Evolutionary conservation across 108 stramenopile genomes (phyloP).

Genomic region (Ochromonas danica): DNA sequence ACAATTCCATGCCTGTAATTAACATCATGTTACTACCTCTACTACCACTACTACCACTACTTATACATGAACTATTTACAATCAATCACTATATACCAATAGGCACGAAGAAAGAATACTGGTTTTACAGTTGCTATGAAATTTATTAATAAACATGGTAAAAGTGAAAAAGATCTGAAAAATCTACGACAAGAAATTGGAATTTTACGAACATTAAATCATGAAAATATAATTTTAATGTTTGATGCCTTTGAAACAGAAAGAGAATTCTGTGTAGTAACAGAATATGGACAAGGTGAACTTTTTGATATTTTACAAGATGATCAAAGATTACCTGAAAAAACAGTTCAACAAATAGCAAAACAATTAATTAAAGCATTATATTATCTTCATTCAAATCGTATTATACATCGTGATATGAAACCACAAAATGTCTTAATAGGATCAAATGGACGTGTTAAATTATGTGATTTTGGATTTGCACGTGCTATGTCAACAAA

Average conservation of each 20-base stretch:
- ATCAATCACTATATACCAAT: not conserved
- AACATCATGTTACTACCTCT: too few relatives aligned
- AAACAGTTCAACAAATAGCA: constrained; percentile 61
- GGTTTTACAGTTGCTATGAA: constrained; percentile 63
- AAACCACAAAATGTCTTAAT: constrained; percentile 56
- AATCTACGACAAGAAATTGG: constrained; percentile 63
- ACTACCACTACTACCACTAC: too few relatives aligned
- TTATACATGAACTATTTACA: not conserved
- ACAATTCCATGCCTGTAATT: too few relatives aligned
- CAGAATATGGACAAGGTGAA: constrained; percentile 65
- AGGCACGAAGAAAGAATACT: constrained; percentile 48
- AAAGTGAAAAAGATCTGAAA: constrained; percentile 54
- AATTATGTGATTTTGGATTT: constrained; percentile 72
- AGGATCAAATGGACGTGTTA: constrained; percentile 54
- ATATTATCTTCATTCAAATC: constrained; percentile 63
- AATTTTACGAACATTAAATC: constrained; percentile 61
- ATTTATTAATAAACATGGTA: constrained; percentile 66
- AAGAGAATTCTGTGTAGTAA: constrained; percentile 67
- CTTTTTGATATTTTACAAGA: constrained; percentile 67
- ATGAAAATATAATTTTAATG: constrained; percentile 66
- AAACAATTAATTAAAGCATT: constrained; percentile 65
- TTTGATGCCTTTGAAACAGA: constrained; percentile 69
- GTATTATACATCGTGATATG: constrained; percentile 67
- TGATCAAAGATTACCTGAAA: constrained; percentile 58
- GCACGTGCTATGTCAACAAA: constrained; percentile 61